Conservation (phyloP, 306 rosid genomes). For the Vigna reflexopilosa region DNA sequence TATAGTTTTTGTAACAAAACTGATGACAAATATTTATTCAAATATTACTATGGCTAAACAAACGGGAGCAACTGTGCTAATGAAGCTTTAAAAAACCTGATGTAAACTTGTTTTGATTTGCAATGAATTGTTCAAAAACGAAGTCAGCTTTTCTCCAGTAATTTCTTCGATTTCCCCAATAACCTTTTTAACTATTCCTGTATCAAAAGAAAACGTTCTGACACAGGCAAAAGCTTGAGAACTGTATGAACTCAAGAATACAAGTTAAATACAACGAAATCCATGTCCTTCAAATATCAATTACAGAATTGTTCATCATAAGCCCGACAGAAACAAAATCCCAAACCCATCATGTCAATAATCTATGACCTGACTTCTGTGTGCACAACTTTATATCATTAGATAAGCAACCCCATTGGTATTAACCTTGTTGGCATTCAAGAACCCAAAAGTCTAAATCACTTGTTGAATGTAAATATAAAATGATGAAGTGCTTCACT, state of each 20-base stretch:
- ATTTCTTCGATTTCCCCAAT: slow-evolving; percentile 74
- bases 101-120: slow-evolving; percentile 79
- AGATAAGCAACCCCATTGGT: not conserved
- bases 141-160: slow-evolving; percentile 62
- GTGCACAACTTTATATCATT: slow-evolving; percentile 10
- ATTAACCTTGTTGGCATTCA: not conserved
- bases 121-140: slow-evolving; percentile 66
- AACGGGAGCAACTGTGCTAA: slow-evolving; percentile 12
- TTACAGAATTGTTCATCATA: not conserved
- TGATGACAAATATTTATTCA: slow-evolving; percentile 2
- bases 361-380: not conserved
- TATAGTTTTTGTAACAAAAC: not conserved
- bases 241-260: not conserved
- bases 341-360: not conserved
- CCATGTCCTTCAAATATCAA: not conserved
- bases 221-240: slow-evolving; percentile 32
- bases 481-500: not conserved
- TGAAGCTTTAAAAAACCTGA: slow-evolving; percentile 60
- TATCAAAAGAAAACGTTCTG: slow-evolving; percentile 30
- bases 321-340: not conserved
- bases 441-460: not conserved
- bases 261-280: not conserved
- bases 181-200: slow-evolving; percentile 74
- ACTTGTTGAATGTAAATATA: not conserved
- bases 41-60: slow-evolving; percentile 20